Percentiles rank a stretch among this genome's conserved stretches.
phyloP scores from a whole-genome alignment of 495 filamentous ascomycete genomes.

The Hypoxylon perforatum region DNA sequence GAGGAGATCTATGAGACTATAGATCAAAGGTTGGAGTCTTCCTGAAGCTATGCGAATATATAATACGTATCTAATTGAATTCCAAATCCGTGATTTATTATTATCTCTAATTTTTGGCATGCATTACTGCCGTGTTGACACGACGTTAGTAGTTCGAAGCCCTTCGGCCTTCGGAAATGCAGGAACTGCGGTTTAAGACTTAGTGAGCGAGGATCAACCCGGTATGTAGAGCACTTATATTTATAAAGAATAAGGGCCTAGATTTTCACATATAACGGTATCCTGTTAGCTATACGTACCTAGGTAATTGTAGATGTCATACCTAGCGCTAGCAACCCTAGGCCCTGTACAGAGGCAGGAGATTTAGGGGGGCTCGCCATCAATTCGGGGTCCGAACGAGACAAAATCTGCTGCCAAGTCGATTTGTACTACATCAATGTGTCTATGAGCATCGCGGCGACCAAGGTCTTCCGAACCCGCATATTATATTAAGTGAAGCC shows the following conservation, averaged over 20 bases:
- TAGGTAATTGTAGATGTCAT: neutral
- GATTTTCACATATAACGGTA: constrained; percentile 2
- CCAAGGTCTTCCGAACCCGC: neutral
- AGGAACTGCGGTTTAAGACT: neutral
- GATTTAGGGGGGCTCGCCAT: neutral
- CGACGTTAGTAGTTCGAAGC: neutral
- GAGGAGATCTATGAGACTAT: neutral
- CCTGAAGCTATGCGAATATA: neutral
- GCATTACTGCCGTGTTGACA: constrained; percentile 11
- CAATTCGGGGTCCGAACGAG: neutral
- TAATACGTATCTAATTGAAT: neutral
- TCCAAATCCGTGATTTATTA: neutral
- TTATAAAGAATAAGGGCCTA: constrained; percentile 19
- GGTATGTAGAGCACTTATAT: neutral
- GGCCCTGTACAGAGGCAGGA: neutral
- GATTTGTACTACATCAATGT: neutral
- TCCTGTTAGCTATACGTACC: neutral
- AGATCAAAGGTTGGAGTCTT: neutral
- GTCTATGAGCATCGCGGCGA: neutral
- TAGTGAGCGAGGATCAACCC: neutral
- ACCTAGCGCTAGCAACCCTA: neutral
- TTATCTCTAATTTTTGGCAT: constrained; percentile 9
- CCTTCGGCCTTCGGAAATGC: constrained; percentile 11
- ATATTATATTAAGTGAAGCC: neutral
- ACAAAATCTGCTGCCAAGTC: neutral